These are phyloP conservation scores for Cladophialophora carrionii DNA, from an alignment of 2,329 filamentous ascomycete species.

Conservation along the genomic window DNA sequence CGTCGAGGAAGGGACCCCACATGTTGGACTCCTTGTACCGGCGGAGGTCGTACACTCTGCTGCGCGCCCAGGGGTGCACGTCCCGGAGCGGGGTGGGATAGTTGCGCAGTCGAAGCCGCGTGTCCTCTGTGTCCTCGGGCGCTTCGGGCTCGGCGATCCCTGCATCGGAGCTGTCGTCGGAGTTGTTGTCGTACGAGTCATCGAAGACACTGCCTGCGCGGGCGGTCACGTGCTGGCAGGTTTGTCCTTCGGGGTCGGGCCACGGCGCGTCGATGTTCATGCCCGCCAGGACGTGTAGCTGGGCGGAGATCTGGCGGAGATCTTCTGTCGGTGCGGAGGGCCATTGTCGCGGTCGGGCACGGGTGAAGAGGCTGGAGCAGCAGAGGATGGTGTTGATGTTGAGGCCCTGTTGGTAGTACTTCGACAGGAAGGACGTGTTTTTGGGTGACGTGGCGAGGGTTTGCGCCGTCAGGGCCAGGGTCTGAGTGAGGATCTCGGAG, in stretches of 20 bases:
- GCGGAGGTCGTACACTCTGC: conserved; percentile 73
- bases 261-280: conserved; percentile 54
- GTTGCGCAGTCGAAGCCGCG: neutral
- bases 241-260: conserved; percentile 15
- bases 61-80: conserved; percentile 65
- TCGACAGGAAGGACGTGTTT: conserved; percentile 47
- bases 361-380: conserved; percentile 65
- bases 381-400: conserved; percentile 66
- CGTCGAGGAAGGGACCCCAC: conserved; percentile 74
- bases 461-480: conserved; percentile 51
- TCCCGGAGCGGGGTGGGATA: conserved; percentile 22
- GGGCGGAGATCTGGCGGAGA: conserved; percentile 67
- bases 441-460: conserved; percentile 50
- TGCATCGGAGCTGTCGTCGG: conserved; percentile 4
- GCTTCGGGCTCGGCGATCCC: neutral
- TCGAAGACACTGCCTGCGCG: neutral
- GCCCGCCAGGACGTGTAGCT: conserved; percentile 71
- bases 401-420: conserved; percentile 46
- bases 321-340: conserved; percentile 47
- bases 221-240: conserved; percentile 7
- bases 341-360: conserved; percentile 54
- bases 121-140: conserved; percentile 4
- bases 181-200: neutral
- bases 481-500: conserved; percentile 36
- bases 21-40: conserved; percentile 63